A percentile compares a stretch with the other conserved stretches of the same genome.
These are phyloP conservation scores for sunflower (Helianthus annuus) DNA, from an alignment of 129 eudicot genomes.

Conservation along the genomic window DNA sequence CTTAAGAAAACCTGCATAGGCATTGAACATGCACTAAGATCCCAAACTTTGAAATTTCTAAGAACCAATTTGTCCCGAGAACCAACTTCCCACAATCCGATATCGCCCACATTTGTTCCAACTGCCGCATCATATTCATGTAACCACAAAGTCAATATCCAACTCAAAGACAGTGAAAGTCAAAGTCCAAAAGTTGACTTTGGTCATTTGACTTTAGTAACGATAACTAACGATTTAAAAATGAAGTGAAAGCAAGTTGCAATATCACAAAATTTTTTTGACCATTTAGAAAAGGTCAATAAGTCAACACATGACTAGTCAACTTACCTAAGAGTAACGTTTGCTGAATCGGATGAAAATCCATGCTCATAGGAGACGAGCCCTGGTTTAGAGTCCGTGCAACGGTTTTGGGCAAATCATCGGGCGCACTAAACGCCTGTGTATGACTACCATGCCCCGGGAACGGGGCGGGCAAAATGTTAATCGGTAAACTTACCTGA, in stretches of 20 bases:
- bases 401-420: conserved; percentile 85
- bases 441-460: conserved; percentile 65
- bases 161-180: neutral
- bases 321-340: conserved; percentile 70
- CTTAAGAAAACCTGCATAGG: conserved; percentile 57
- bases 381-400: conserved; percentile 83
- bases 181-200: neutral
- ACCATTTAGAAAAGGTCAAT: neutral
- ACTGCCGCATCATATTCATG: conserved; percentile 41
- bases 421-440: conserved; percentile 61
- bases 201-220: neutral
- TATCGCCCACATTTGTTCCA: conserved; percentile 90
- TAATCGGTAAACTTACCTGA: conserved; percentile 80
- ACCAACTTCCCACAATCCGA: conserved; percentile 86
- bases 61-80: conserved; percentile 67
- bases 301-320: neutral
- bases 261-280: neutral
- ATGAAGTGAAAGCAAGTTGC: neutral
- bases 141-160: conserved; percentile 22
- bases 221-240: neutral
- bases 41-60: conserved; percentile 88
- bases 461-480: conserved; percentile 65
- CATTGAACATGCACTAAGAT: conserved; percentile 68
- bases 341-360: conserved; percentile 83
- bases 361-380: conserved; percentile 96